These are phyloP conservation scores for Erodium texanum DNA, from an alignment of 441 rosid genomes.

Conservation along the genomic window DNA sequence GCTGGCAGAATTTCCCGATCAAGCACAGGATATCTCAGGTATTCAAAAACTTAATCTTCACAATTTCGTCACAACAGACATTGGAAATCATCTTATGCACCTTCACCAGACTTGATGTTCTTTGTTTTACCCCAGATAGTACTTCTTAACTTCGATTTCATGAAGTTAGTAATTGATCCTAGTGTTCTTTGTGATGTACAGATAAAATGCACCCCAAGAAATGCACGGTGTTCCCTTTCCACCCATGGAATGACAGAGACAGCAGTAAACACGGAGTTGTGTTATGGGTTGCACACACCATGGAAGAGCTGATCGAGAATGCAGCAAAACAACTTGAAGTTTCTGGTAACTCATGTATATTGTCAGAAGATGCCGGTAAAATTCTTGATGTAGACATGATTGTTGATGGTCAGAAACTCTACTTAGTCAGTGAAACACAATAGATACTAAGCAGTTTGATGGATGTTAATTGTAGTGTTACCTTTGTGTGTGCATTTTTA, in stretches of 20 bases:
- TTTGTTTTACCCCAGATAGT: too few relatives aligned
- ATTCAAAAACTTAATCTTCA: conserved; percentile 12
- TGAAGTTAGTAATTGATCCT: too few relatives aligned
- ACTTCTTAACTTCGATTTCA: too few relatives aligned
- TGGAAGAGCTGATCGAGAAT: conserved; percentile 41
- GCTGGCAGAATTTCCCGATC: conserved; percentile 28
- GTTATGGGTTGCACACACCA: conserved; percentile 51
- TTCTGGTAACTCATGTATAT: conserved; percentile 35
- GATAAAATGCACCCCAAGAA: conserved; percentile 38
- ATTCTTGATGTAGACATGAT: conserved; percentile 60
- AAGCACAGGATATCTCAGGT: conserved; percentile 43
- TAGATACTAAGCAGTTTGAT: too few relatives aligned
- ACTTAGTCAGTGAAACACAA: conserved; percentile 37
- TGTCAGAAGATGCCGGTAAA: conserved; percentile 69
- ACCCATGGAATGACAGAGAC: conserved; percentile 44
- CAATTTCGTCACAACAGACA: background rate
- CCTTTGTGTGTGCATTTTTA: too few relatives aligned
- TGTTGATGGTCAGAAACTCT: conserved; percentile 56
- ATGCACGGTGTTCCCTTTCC: conserved; percentile 76
- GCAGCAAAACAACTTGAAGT: conserved; percentile 42
- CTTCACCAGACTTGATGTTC: too few relatives aligned
- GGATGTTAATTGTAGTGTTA: too few relatives aligned
- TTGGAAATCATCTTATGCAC: too few relatives aligned
- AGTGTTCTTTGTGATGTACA: too few relatives aligned
- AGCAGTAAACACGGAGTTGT: conserved; percentile 54